phyloP scores from a whole-genome alignment of 139 green algal species.

The Volvox reticuliferus region DNA sequence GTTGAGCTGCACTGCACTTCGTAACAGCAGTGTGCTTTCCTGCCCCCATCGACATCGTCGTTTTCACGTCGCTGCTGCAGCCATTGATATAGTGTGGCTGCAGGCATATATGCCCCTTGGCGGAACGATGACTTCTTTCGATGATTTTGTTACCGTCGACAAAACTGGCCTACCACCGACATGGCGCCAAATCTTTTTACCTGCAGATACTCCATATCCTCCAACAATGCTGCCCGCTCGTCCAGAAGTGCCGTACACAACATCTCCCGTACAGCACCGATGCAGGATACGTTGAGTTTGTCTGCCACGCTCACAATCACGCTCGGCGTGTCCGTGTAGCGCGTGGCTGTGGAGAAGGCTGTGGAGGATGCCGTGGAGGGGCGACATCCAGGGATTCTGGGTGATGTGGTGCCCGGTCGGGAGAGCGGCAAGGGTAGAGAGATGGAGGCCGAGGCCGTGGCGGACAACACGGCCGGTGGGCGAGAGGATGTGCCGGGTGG shows the following conservation, averaged over 20 bases:
- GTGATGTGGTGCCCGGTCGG: slow-evolving; percentile 31
- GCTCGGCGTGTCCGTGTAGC: slow-evolving; percentile 32
- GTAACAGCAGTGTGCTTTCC: too few relatives aligned
- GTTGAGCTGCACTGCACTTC: too few relatives aligned
- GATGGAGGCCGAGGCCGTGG: slow-evolving; percentile 36
- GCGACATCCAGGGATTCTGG: not conserved
- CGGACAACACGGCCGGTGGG: slow-evolving; percentile 7
- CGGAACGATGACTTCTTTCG: too few relatives aligned
- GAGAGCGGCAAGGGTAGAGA: not conserved
- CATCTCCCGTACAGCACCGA: slow-evolving; percentile 50
- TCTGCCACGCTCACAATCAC: slow-evolving; percentile 39
- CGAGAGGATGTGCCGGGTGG: slow-evolving; percentile 25
- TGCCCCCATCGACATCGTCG: too few relatives aligned
- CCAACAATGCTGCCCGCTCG: slow-evolving; percentile 50
- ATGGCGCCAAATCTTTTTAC: not conserved
- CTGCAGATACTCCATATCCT: slow-evolving; percentile 61
- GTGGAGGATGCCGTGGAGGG: slow-evolving; percentile 21
- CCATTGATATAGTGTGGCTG: too few relatives aligned
- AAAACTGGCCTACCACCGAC: too few relatives aligned
- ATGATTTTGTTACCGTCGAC: too few relatives aligned
- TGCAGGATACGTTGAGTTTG: slow-evolving; percentile 54
- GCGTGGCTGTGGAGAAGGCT: not conserved
- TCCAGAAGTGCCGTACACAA: slow-evolving; percentile 45
- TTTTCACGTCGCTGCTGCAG: too few relatives aligned
- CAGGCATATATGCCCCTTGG: too few relatives aligned